Evolutionary conservation across 345 rosid species (phyloP), one percentile per base, ranked within the genome.

Genomic region (Balakata baccata): DNA sequence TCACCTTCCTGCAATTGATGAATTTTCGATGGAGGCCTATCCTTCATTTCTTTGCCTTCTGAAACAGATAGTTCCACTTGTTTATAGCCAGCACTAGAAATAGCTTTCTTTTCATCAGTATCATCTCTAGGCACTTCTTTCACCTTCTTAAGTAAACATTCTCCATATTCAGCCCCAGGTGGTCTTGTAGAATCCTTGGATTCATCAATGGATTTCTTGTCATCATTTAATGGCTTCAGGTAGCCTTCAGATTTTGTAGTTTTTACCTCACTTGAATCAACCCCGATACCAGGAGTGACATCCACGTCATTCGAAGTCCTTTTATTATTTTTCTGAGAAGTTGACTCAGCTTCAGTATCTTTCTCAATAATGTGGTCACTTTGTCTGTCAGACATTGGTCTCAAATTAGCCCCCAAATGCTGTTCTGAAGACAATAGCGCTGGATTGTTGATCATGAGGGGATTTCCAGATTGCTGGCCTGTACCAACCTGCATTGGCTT

Each of bases 191-290:
- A 47, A 64, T 72, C 81, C 77, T 76, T 84, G 12, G 76, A 62
- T 72, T 85, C 86, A 22, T 80, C 62, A 14, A 47, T 68, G 64
- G 64, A 49, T 69, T 74, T 72, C 66, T 45, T 66, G 58, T 65
- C 82, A 14, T 74, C 79, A 69, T 72, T 77, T 47, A 66, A 41
- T 3, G 58, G 43, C 64, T 84, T 83, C n/a, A 72, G 11, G 75
- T 83, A 78, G 70, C 60, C 70, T 73, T 90, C 88, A 61, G 77
- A 70, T 79, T 82, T 85, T 63, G 77, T 41, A 7, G 71, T 46
- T 72, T 69, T 89, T 22, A 47, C 58, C 54, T 79, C 77, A 51
- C 46, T 80, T 41, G 59, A 65, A 69, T 60, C 79, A 56, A 69
- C 68, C 71, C 74, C 75, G 73, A 71, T 37, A 61, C 49, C 67